Evolutionary conservation across 257 asterid genomes (phyloP), one percentile per base, ranked within the genome.

Genomic region (Lycium ferocissimum): DNA sequence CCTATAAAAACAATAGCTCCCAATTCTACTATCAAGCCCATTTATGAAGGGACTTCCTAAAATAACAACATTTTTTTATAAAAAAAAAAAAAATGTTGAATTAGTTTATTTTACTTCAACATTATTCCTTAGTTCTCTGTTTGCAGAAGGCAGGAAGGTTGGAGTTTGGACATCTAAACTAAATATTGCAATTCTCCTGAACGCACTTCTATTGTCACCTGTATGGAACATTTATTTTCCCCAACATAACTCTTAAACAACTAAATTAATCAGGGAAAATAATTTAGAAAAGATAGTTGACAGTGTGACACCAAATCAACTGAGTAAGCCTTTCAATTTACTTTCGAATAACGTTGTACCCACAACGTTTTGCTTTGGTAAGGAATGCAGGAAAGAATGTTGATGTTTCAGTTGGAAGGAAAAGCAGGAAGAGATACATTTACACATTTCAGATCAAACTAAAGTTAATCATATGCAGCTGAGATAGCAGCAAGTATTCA

Each of bases 91-190:
- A 37, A 37, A 69, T 8, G 51, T 37, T 15, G 76, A 35, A 69
- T 15, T 15, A 3, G 0, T 37, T 69, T 69, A 69, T 69, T 69
- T 70, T 70, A 70, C 79, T 70, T 70, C 33, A 17, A 9, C 79
- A 70, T 17, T 40, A 40, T 38, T 70, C 79, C 33, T 17, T 70
- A 17, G 81, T 75, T 75, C 81, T 12, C 62, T 75, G 81, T 49
- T 75, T 75, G 81, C 45, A 75, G 45, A 49, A 75, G 81, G 45
- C 14, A 22, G 38, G 81, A 75, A 20, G 20, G 47, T 73, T 20
- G 81, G 61, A 73, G 81, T 49, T 49, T 75, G 62, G 40, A 22
- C 81, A 75, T 75, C 45, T 75, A 22, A 49, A 4, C 11, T 22
- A 75, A 75, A 75, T 14, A 22, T 75, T 47, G 59, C 18, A 18